Evolutionary conservation across 257 asterid species (phyloP).

Genomic region (Fraxinus pennsylvanica): DNA sequence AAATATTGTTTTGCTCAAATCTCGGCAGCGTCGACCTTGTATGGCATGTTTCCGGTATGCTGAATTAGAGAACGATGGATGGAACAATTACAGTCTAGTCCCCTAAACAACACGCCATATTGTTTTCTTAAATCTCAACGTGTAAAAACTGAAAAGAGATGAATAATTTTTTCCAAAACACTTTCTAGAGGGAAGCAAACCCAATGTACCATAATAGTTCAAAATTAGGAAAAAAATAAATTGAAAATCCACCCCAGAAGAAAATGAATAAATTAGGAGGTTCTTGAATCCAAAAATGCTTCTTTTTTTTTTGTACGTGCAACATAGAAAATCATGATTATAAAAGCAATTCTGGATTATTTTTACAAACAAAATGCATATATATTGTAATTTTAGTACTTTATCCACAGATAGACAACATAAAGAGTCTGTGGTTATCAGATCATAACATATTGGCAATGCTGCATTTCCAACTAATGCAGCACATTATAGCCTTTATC

Average conservation of each 20-base stretch:
- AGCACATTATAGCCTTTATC: slow-evolving; percentile 16
- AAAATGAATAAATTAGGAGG: background rate
- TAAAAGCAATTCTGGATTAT: background rate
- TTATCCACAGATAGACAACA: slow-evolving; percentile 32
- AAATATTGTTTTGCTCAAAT: background rate
- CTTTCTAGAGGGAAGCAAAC: too few species aligned
- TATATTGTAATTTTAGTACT: slow-evolving; percentile 1
- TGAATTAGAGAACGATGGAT: background rate
- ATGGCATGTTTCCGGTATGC: background rate
- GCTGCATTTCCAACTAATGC: slow-evolving; percentile 22
- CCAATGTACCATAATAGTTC: too few species aligned
- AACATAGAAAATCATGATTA: background rate
- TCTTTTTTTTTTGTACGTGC: background rate
- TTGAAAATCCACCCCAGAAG: background rate
- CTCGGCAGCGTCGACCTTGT: background rate
- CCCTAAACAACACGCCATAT: background rate
- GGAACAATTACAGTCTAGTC: background rate
- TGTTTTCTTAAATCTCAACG: too few species aligned
- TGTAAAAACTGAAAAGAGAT: too few species aligned
- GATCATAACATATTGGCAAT: slow-evolving; percentile 16
- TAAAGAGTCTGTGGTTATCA: slow-evolving; percentile 33
- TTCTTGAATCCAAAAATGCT: background rate
- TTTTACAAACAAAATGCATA: background rate
- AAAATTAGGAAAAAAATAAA: too few species aligned
- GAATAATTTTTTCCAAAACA: too few species aligned